Percentiles rank a stretch among this genome's conserved stretches.
phyloP scores from a whole-genome alignment of 1,139 yeast genomes.

The Candida sp. region DNA sequence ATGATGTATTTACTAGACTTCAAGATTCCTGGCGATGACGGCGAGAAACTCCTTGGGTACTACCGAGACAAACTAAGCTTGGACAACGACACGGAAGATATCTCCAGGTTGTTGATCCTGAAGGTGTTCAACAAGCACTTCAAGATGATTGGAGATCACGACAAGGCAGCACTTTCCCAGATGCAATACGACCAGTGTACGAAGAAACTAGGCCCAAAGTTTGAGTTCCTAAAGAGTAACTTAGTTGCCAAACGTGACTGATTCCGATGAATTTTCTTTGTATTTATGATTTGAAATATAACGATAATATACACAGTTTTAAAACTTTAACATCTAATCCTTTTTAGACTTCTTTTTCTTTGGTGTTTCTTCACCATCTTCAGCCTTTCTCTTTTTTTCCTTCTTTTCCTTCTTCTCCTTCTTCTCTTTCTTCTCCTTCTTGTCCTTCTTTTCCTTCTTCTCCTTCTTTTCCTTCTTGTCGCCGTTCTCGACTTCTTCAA shows the following conservation, averaged over 20 bases:
- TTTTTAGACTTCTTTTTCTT: slow-evolving; percentile 50
- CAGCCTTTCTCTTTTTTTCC: slow-evolving; percentile 57
- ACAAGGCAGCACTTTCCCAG: slow-evolving; percentile 25
- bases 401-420: slow-evolving; percentile 41
- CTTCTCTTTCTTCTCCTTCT: slow-evolving; percentile 64
- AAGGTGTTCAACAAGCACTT: slow-evolving; percentile 20
- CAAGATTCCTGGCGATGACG: slow-evolving; percentile 4
- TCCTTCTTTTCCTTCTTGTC: slow-evolving; percentile 46
- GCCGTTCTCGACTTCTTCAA: slow-evolving; percentile 33
- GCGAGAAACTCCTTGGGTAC: not conserved
- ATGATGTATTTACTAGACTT: slow-evolving; percentile 6
- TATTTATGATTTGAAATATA: too few relatives aligned
- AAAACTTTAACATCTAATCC: slow-evolving; percentile 8
- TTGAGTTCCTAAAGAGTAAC: slow-evolving; percentile 17
- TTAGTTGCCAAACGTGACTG: slow-evolving; percentile 1
- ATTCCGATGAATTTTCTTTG: too few relatives aligned
- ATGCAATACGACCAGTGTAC: slow-evolving; percentile 22
- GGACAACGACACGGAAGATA: slow-evolving; percentile 11
- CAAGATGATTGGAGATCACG: slow-evolving; percentile 23
- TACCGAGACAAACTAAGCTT: slow-evolving; percentile 1
- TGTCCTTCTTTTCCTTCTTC: slow-evolving; percentile 72
- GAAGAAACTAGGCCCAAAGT: slow-evolving; percentile 19
- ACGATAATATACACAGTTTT: slow-evolving; percentile 9
- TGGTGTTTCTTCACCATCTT: slow-evolving; percentile 51
- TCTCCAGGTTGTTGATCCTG: slow-evolving; percentile 25